Evolutionary conservation across 495 filamentous ascomycete species (phyloP).

Genomic region (Choiromyces venosus): DNA sequence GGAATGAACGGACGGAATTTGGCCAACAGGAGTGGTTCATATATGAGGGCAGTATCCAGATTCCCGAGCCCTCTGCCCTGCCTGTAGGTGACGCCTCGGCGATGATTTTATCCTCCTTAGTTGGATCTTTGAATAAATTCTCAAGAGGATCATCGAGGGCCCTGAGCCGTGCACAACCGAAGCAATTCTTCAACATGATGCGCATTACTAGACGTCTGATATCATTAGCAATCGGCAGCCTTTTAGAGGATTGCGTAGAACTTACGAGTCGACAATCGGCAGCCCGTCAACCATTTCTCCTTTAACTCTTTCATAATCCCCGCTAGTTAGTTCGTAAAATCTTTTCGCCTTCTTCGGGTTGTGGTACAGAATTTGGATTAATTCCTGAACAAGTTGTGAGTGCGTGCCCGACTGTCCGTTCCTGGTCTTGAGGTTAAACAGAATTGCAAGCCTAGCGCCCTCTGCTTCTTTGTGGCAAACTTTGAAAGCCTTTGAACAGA

Average conservation of each 20-base stretch:
- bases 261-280: constrained; percentile 22
- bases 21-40: constrained; percentile 23
- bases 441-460: neutral
- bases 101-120: neutral
- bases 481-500: constrained; percentile 22
- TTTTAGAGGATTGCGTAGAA: neutral
- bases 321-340: constrained; percentile 6
- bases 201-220: neutral
- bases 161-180: constrained; percentile 1
- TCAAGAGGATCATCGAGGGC: neutral
- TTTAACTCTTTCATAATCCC: constrained; percentile 9
- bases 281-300: constrained; percentile 11
- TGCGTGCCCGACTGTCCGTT: neutral
- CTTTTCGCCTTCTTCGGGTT: constrained; percentile 12
- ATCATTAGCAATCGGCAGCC: constrained; percentile 2
- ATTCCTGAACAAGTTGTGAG: neutral
- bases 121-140: neutral
- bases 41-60: constrained; percentile 17
- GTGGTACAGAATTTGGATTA: constrained; percentile 12
- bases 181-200: constrained; percentile 8
- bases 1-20: constrained; percentile 16
- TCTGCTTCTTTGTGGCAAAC: constrained; percentile 3
- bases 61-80: neutral
- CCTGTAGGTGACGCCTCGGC: neutral
- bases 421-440: neutral